Base-by-base conservation (phyloP, 2,329 filamentous ascomycete species). In the Trichophyton simii region DNA sequence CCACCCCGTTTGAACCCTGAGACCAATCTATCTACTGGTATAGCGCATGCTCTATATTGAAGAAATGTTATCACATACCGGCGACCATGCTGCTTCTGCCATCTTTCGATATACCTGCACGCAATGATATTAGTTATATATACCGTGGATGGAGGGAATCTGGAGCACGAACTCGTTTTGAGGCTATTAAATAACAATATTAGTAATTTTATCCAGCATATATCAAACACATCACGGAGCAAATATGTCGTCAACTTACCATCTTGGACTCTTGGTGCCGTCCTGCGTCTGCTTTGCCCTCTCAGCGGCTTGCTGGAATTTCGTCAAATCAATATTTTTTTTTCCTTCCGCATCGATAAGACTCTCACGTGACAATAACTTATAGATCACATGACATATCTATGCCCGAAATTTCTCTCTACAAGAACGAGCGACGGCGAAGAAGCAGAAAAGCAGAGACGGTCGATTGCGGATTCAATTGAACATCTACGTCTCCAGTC, bases 71-170 rank as follows among this genome's bases (percentile, higher is more conserved):
- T 59, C 25, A 57, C 66, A 52, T 65, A 73, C 67, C 78, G 76
- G 71, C 80, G 78, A 64, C 80, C 80, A 68, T 83, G 80, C 66
- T 80, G 81, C 75, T 89, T 89, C 69, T 82, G 80, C 80, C 85
- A 91, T 76, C 88, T 82, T 76, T 94, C 89, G 78, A 88, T 88
- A 73, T 88, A 79, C 67, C 75, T 77, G 58, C 52, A 13, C 42
- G 28, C 41, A 59, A n/a, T 42, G 57, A 59, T 54, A 54, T 62
- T 62, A 60, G 62, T 46, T 61, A 57, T 59, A 52, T 59, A 11
- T 7, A 15, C 8, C 4, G 11, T 6, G 18, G 42, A n/a, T 3
- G 22, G 5, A 36, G 36, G 41, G 46, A 58, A n/a, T 31, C 59
- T 64, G 64, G 63, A 64, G 59, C 66, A 74, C 73, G 69, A 70